Percentiles rank a stretch among this genome's conserved stretches.
phyloP scores from a whole-genome alignment of 192 early-diverging fungal species.

The Gigaspora rosea region DNA sequence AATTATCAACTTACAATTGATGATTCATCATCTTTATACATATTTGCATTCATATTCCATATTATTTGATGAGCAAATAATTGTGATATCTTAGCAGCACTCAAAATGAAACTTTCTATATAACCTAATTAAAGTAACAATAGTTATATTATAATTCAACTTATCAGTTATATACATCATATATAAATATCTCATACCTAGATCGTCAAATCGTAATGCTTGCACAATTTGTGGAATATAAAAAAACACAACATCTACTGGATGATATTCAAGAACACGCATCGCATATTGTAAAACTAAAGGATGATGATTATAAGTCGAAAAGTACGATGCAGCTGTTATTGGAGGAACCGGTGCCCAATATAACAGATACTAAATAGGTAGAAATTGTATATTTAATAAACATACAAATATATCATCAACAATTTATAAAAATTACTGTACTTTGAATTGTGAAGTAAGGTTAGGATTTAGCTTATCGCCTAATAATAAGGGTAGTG shows the following conservation, averaged over 20 bases:
- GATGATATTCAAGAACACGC: conserved; percentile 85
- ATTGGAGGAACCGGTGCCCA: conserved; percentile 92
- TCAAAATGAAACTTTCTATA: conserved; percentile 92
- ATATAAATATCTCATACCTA: conserved; percentile 21
- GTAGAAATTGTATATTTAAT: background rate
- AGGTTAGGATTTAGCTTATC: conserved; percentile 49
- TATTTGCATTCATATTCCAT: conserved; percentile 99
- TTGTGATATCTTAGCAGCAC: conserved; percentile 91
- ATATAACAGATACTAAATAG: conserved; percentile 72
- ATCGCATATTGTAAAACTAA: conserved; percentile 95
- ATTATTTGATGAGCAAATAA: conserved; percentile 99
- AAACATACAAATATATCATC: conserved; percentile 30
- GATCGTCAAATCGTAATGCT: conserved; percentile 83
- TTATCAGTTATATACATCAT: background rate
- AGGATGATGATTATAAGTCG: conserved; percentile 72
- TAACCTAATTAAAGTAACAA: conserved; percentile 62
- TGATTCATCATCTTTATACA: conserved; percentile 51
- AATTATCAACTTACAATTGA: conserved; percentile 20
- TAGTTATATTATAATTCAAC: background rate
- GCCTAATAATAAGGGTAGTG: conserved; percentile 71
- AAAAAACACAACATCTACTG: conserved; percentile 96
- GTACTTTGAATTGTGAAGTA: conserved; percentile 39
- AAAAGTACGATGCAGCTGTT: conserved; percentile 79
- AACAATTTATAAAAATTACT: background rate
- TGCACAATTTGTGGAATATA: conserved; percentile 99